Percentiles rank a stretch among this genome's conserved stretches.
Evolutionary conservation across 257 asterid species (phyloP).

Genomic region (Scutellaria barbata): DNA sequence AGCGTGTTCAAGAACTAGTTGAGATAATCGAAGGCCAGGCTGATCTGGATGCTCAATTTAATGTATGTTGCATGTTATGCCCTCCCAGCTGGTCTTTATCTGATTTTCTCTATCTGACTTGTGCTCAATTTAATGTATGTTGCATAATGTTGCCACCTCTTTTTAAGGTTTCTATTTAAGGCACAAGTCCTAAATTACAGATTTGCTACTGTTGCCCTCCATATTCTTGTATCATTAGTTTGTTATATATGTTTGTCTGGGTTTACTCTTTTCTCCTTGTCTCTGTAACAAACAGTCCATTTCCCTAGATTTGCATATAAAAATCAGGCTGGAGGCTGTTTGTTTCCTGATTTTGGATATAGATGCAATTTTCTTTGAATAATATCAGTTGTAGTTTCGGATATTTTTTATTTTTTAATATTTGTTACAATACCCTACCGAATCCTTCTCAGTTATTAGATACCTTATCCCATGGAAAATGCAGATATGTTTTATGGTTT

Average conservation of each 20-base stretch:
- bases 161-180: constrained; percentile 8
- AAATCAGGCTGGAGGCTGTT: not conserved
- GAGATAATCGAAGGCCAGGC: constrained; percentile 98
- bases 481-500: not conserved
- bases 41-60: constrained; percentile 90
- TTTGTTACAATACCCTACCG: not conserved
- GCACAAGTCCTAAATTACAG: constrained; percentile 26
- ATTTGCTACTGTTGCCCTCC: constrained; percentile 11
- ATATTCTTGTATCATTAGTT: not conserved
- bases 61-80: constrained; percentile 54
- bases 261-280: constrained; percentile 5
- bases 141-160: constrained; percentile 15
- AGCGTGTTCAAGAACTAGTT: constrained; percentile 93
- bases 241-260: not conserved
- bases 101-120: constrained; percentile 20
- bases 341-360: not conserved
- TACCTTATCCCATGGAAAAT: not conserved
- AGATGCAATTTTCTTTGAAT: not conserved
- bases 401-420: not conserved
- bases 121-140: too few relatives aligned
- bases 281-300: not conserved
- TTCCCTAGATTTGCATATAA: constrained; percentile 2
- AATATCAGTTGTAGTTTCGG: not conserved
- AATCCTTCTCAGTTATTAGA: constrained; percentile 1
- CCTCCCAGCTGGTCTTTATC: constrained; percentile 17